Conservation (phyloP, 306 rosid genomes). For the Cyamopsis tetragonoloba region DNA sequence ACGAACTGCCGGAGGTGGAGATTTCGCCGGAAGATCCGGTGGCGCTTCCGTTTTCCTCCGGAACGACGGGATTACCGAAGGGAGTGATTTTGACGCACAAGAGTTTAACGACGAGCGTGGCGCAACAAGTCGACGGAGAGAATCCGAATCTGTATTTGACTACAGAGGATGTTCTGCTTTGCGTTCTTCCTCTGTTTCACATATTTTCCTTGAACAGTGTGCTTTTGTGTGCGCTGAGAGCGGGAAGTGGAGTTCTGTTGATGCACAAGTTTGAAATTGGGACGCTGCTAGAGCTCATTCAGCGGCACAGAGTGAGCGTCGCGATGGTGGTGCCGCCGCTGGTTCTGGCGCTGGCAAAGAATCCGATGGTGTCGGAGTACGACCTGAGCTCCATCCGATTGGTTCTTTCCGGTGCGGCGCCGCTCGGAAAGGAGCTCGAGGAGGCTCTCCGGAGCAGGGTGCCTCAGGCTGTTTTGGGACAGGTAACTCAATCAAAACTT, state of each 20-base stretch:
- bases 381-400: conserved; percentile 65
- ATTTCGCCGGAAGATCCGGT: conserved; percentile 49
- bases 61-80: conserved; percentile 83
- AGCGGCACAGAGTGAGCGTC: conserved; percentile 53
- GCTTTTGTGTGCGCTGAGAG: conserved; percentile 54
- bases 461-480: conserved; percentile 76
- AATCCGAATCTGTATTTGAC: conserved; percentile 64
- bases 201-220: conserved; percentile 72
- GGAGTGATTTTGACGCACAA: conserved; percentile 80
- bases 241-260: conserved; percentile 58
- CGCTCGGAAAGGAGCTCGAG: conserved; percentile 77
- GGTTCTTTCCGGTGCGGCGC: conserved; percentile 83
- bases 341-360: conserved; percentile 74
- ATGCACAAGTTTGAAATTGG: conserved; percentile 85
- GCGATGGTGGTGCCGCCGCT: conserved; percentile 91
- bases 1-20: conserved; percentile 26
- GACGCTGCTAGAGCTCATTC: conserved; percentile 46
- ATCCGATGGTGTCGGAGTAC: conserved; percentile 53
- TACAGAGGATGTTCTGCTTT: conserved; percentile 57
- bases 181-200: conserved; percentile 87
- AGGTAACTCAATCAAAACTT: too few species aligned
- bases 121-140: conserved; percentile 91
- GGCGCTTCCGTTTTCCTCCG: conserved; percentile 86
- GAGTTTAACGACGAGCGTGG: conserved; percentile 67
- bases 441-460: conserved; percentile 58